Percentiles rank a stretch among this genome's conserved stretches.
Evolutionary conservation across 352 stramenopile genomes (phyloP).

Genomic region (Pythium dissimile): DNA sequence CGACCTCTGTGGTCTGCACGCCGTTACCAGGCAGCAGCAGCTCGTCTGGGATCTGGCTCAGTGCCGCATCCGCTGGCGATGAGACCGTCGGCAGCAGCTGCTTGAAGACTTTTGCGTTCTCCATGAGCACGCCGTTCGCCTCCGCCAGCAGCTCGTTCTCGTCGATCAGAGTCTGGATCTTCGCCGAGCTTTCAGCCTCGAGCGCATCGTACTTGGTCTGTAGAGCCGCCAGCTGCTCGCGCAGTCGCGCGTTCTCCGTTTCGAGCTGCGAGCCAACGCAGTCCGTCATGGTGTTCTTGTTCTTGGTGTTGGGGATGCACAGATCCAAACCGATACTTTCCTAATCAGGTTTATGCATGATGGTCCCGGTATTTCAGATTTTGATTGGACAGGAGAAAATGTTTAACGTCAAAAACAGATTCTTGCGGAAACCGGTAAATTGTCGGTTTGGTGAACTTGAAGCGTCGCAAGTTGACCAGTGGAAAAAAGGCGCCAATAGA

Average conservation of each 20-base stretch:
- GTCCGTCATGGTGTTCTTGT: too few relatives aligned
- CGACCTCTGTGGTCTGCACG: conserved; percentile 25
- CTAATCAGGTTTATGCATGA: too few relatives aligned
- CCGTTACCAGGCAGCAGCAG: conserved; percentile 52
- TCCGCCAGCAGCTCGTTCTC: conserved; percentile 76
- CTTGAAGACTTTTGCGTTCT: conserved; percentile 40
- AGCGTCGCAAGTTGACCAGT: too few relatives aligned
- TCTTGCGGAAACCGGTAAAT: too few relatives aligned
- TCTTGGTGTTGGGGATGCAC: too few relatives aligned
- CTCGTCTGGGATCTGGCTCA: conserved; percentile 62
- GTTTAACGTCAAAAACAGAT: too few relatives aligned
- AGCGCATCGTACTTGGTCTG: conserved; percentile 53
- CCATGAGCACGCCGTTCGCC: conserved; percentile 59
- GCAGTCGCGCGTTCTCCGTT: conserved; percentile 46
- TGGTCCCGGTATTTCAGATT: too few relatives aligned
- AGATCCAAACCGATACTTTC: too few relatives aligned
- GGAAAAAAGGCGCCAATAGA: too few relatives aligned
- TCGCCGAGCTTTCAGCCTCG: conserved; percentile 21
- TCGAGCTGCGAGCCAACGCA: conserved; percentile 15
- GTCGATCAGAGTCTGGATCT: conserved; percentile 59
- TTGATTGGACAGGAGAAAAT: too few relatives aligned
- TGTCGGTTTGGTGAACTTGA: too few relatives aligned
- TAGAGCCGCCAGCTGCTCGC: conserved; percentile 36
- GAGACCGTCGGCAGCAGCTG: conserved; percentile 17
- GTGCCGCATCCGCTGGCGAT: neutral